Conservation (phyloP, 1,284 basidiomycete genomes). For the Sporisorium iseilematis-ciliati region DNA sequence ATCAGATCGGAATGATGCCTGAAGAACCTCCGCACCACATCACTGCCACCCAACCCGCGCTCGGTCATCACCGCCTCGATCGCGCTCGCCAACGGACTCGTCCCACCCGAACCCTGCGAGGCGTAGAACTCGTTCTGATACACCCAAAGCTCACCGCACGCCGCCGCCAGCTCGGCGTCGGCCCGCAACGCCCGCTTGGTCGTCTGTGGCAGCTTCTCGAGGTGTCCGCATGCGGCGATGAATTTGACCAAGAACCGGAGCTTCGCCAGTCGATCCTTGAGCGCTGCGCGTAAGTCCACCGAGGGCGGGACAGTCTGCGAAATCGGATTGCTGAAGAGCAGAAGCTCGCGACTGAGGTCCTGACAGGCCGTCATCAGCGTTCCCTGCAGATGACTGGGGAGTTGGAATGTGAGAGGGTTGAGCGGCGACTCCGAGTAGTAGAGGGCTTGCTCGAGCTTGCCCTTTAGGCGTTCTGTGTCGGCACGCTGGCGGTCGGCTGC, state of each 20-base stretch:
- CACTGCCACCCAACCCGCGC: constrained; percentile 75
- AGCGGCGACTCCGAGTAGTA: constrained; percentile 80
- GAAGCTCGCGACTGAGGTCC: constrained; percentile 77
- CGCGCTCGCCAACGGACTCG: constrained; percentile 70
- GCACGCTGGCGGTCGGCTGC: constrained; percentile 49
- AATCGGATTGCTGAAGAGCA: constrained; percentile 42
- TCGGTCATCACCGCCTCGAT: constrained; percentile 78
- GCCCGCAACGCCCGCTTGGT: constrained; percentile 81
- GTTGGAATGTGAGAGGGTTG: constrained; percentile 86
- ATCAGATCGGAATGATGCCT: constrained; percentile 75
- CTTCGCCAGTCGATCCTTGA: constrained; percentile 80
- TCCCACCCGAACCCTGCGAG: constrained; percentile 11
- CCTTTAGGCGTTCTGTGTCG: constrained; percentile 76
- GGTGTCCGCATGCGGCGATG: constrained; percentile 72
- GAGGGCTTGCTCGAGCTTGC: constrained; percentile 87
- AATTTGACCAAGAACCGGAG: constrained; percentile 86
- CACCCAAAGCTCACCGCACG: constrained; percentile 85
- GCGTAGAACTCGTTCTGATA: constrained; percentile 76
- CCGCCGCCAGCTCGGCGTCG: constrained; percentile 90
- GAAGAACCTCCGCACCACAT: constrained; percentile 85
- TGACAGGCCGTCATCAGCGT: constrained; percentile 77
- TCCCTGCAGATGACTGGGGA: constrained; percentile 82
- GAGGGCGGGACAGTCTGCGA: constrained; percentile 33
- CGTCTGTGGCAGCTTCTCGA: constrained; percentile 80
- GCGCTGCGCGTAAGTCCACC: constrained; percentile 81